These are phyloP conservation scores for Phytophthora fragariaefolia DNA, from an alignment of 352 stramenopile species.

Conservation along the genomic window DNA sequence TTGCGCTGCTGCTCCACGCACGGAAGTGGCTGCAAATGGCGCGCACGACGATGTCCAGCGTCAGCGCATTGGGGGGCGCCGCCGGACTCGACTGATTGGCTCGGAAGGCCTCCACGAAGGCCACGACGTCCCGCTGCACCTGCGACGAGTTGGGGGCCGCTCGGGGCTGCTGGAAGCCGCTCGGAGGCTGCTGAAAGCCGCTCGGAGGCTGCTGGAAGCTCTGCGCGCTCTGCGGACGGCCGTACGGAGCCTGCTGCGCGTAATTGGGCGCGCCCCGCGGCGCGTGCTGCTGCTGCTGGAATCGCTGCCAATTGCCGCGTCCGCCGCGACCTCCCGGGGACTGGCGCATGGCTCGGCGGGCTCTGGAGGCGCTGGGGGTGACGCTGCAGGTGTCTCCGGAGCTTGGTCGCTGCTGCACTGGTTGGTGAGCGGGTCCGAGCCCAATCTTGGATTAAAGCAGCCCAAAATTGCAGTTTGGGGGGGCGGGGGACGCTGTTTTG, in stretches of 20 bases:
- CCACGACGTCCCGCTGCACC: conserved; percentile 54
- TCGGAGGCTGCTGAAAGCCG: background rate
- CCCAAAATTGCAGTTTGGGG: background rate
- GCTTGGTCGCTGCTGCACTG: conserved; percentile 21
- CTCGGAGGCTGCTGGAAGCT: conserved; percentile 16
- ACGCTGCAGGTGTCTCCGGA: background rate
- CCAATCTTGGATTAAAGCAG: background rate
- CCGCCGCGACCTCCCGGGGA: conserved; percentile 17
- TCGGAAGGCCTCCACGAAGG: conserved; percentile 67
- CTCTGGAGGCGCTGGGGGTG: background rate
- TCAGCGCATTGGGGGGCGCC: conserved; percentile 65
- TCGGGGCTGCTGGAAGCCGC: background rate
- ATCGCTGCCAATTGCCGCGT: conserved; percentile 38
- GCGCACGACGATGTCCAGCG: conserved; percentile 48
- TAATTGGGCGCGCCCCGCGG: background rate
- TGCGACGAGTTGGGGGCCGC: conserved; percentile 12
- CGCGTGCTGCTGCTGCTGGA: conserved; percentile 42
- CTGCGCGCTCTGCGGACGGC: conserved; percentile 5
- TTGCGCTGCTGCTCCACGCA: conserved; percentile 27
- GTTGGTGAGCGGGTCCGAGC: conserved; percentile 15
- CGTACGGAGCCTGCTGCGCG: background rate
- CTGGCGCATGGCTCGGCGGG: background rate
- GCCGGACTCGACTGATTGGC: conserved; percentile 53
- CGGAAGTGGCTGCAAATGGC: conserved; percentile 74
- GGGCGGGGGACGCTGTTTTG: background rate